These are phyloP conservation scores for Starmerella ratchasimensis DNA, from an alignment of 805 yeast genomes.

Conservation along the genomic window DNA sequence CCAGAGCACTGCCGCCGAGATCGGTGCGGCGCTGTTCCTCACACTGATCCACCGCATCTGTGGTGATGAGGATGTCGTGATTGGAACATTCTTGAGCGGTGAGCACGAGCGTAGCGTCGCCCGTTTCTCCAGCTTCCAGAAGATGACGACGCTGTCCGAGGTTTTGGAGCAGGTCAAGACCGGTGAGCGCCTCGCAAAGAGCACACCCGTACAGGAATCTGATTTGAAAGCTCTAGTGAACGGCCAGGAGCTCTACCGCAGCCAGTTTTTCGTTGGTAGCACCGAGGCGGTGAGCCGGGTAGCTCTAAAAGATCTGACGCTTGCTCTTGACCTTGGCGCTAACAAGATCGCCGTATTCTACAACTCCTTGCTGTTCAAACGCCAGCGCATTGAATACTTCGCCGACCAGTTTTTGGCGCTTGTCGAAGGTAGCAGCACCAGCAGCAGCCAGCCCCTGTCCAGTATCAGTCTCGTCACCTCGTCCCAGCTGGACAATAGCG, in stretches of 20 bases:
- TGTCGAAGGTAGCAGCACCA: conserved; percentile 7
- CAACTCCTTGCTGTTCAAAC: conserved; percentile 62
- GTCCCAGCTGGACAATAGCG: conserved; percentile 35
- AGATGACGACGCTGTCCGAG: conserved; percentile 33
- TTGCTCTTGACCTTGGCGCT: conserved; percentile 46
- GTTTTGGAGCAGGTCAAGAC: conserved; percentile 36
- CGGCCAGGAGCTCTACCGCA: conserved; percentile 8
- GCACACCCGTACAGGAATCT: conserved; percentile 36
- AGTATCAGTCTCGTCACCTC: conserved; percentile 53
- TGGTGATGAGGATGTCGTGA: conserved; percentile 88
- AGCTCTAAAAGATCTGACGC: conserved; percentile 11
- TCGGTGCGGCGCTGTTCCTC: conserved; percentile 53
- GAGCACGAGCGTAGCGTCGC: conserved; percentile 31
- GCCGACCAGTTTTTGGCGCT: conserved; percentile 52
- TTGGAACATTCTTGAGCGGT: conserved; percentile 48
- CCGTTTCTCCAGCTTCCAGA: conserved; percentile 38
- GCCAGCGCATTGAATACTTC: conserved; percentile 52
- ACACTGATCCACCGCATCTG: conserved; percentile 65
- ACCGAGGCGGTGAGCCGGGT: conserved; percentile 20
- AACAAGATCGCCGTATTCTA: conserved; percentile 34
- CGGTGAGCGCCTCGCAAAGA: conserved; percentile 25
- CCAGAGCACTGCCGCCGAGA: conserved; percentile 31
- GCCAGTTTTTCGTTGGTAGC: conserved; percentile 8
- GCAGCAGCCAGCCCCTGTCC: conserved; percentile 36
- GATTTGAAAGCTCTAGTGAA: conserved; percentile 41